These are phyloP conservation scores for Talaromyces sp. DNA, from an alignment of 2,329 filamentous ascomycete genomes.

Conservation along the genomic window DNA sequence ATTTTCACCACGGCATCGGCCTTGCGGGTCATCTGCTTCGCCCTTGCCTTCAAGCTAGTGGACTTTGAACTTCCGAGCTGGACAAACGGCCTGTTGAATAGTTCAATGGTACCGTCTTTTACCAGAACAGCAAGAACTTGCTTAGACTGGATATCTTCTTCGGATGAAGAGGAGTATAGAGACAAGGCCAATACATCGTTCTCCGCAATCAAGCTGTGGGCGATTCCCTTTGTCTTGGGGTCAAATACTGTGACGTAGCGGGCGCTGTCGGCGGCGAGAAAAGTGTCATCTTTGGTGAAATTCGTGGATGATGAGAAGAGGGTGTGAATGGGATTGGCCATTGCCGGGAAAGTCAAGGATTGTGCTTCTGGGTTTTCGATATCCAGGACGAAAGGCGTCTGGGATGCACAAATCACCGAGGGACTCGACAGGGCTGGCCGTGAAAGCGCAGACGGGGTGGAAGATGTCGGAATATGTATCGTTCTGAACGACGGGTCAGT, in stretches of 20 bases:
- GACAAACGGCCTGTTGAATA: slow-evolving; percentile 46
- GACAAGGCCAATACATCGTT: slow-evolving; percentile 40
- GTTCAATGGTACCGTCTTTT: slow-evolving; percentile 44
- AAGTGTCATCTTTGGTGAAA: slow-evolving; percentile 30
- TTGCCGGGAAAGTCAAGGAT: slow-evolving; percentile 42
- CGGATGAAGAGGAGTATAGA: slow-evolving; percentile 21
- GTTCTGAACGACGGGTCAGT: slow-evolving; percentile 25
- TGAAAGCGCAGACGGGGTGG: slow-evolving; percentile 34
- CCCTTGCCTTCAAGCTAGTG: slow-evolving; percentile 39
- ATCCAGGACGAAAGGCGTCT: slow-evolving; percentile 44
- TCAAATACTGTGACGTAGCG: slow-evolving; percentile 49
- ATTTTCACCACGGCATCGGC: slow-evolving; percentile 43
- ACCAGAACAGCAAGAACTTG: slow-evolving; percentile 44
- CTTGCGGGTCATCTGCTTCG: slow-evolving; percentile 41
- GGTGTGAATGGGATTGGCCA: slow-evolving; percentile 45
- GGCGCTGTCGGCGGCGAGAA: slow-evolving; percentile 46
- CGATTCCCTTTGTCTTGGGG: slow-evolving; percentile 35
- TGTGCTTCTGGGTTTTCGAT: slow-evolving; percentile 33
- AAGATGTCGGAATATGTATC: slow-evolving; percentile 39
- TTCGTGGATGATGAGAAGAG: slow-evolving; percentile 38
- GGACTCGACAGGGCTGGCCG: slow-evolving; percentile 36
- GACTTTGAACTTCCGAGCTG: slow-evolving; percentile 26
- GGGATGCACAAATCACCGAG: slow-evolving; percentile 47
- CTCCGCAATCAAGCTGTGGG: slow-evolving; percentile 45
- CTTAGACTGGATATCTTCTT: slow-evolving; percentile 19